Conservation (phyloP, 192 early-diverging fungal species). For the Podila clonocystis region DNA sequence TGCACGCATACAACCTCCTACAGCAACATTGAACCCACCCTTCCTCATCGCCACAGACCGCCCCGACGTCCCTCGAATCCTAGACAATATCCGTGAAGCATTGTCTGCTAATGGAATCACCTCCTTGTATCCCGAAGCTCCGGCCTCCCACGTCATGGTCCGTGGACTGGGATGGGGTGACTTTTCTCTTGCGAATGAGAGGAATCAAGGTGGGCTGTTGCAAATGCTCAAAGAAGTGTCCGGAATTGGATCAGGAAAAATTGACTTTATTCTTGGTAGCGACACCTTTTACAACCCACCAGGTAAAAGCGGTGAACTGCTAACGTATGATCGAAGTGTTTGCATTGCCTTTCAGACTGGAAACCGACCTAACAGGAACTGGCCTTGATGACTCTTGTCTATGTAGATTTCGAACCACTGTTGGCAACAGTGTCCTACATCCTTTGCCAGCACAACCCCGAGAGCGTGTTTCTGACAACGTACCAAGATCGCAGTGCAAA, state of each 20-base stretch:
- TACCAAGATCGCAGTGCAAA: conserved; percentile 80
- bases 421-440: conserved; percentile 69
- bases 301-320: conserved; percentile 61
- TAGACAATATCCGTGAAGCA: conserved; percentile 50
- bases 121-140: conserved; percentile 6
- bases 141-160: conserved; percentile 40
- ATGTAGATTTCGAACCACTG: conserved; percentile 73
- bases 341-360: background rate
- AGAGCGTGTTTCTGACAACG: conserved; percentile 70
- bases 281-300: conserved; percentile 68
- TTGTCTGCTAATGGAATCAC: conserved; percentile 45
- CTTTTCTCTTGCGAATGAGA: conserved; percentile 15
- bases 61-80: conserved; percentile 49
- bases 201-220: conserved; percentile 44
- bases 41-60: conserved; percentile 54
- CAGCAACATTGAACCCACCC: background rate
- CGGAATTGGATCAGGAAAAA: conserved; percentile 7
- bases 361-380: background rate
- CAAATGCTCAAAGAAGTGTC: conserved; percentile 44
- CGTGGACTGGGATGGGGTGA: conserved; percentile 60
- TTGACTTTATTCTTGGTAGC: conserved; percentile 65
- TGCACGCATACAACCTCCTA: conserved; percentile 15
- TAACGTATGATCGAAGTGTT: conserved; percentile 18
- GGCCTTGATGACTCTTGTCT: background rate
- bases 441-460: conserved; percentile 60